Evolutionary conservation across 2,329 filamentous ascomycete species (phyloP).

Genomic region (Phaeosphaeriaceae sp.): DNA sequence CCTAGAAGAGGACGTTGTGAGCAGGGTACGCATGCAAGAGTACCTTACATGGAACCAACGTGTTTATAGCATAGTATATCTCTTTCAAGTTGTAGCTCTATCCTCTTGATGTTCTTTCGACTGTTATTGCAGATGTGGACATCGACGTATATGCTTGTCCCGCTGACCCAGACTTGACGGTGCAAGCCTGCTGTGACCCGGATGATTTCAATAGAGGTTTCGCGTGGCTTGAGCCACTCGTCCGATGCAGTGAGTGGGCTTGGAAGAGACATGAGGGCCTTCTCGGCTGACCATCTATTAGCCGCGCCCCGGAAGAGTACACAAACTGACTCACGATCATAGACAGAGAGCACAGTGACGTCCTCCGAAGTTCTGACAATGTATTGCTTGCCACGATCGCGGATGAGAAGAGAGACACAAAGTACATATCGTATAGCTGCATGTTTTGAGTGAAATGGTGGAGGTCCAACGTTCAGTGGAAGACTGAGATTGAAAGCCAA

Average conservation of each 20-base stretch:
- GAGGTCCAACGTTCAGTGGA: constrained; percentile 62
- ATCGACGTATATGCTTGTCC: constrained; percentile 62
- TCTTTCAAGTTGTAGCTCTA: constrained; percentile 61
- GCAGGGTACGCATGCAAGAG: constrained; percentile 8
- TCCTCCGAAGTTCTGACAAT: constrained; percentile 60
- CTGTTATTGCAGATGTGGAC: constrained; percentile 60
- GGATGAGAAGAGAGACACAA: constrained; percentile 56
- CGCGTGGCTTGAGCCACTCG: constrained; percentile 52
- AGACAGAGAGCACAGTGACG: constrained; percentile 60
- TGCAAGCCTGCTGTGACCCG: constrained; percentile 61
- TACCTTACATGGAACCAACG: constrained; percentile 34
- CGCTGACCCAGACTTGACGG: constrained; percentile 66
- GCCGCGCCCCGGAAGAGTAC: neutral
- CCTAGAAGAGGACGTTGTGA: constrained; percentile 40
- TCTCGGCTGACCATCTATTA: constrained; percentile 52
- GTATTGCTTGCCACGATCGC: constrained; percentile 57
- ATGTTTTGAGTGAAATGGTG: constrained; percentile 60
- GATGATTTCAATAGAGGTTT: constrained; percentile 52
- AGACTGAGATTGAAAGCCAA: constrained; percentile 62
- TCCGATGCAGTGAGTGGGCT: constrained; percentile 60
- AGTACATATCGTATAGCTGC: constrained; percentile 60
- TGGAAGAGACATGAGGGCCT: constrained; percentile 60
- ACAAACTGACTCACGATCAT: constrained; percentile 55
- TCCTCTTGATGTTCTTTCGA: constrained; percentile 56
- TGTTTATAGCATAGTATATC: constrained; percentile 61